Conservation (phyloP, 208 protist genomes). For the Angomonas deanei region DNA sequence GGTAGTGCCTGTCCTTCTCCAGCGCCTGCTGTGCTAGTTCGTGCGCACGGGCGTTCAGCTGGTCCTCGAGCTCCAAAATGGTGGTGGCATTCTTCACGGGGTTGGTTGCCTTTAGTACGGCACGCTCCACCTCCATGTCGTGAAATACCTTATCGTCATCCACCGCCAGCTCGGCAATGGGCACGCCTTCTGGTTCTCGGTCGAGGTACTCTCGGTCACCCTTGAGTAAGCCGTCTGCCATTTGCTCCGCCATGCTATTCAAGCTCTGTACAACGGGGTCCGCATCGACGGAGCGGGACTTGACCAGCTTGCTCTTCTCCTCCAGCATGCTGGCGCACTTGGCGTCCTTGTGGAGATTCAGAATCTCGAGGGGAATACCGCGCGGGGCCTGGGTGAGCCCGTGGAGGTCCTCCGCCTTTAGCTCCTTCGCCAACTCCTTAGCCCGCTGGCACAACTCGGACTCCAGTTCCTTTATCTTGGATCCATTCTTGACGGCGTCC, state of each 20-base stretch:
- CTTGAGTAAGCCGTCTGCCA: conserved; percentile 41
- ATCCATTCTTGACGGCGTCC: conserved; percentile 40
- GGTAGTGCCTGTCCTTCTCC: conserved; percentile 44
- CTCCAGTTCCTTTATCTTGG: conserved; percentile 49
- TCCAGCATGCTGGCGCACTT: conserved; percentile 44
- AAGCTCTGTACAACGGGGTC: conserved; percentile 26
- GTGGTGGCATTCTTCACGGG: conserved; percentile 27
- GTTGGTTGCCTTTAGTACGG: conserved; percentile 40
- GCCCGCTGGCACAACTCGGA: conserved; percentile 42
- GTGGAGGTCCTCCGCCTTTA: conserved; percentile 48
- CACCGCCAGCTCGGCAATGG: conserved; percentile 38
- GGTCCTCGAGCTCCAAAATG: conserved; percentile 54
- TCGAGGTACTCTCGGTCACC: conserved; percentile 67
- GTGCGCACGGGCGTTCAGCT: conserved; percentile 52
- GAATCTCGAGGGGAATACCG: conserved; percentile 61
- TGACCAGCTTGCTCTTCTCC: conserved; percentile 18
- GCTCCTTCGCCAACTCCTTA: conserved; percentile 35
- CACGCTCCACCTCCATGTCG: conserved; percentile 54
- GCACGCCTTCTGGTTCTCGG: conserved; percentile 60
- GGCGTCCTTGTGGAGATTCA: conserved; percentile 51
- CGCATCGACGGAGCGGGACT: conserved; percentile 10
- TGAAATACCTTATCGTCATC: conserved; percentile 56
- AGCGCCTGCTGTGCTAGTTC: conserved; percentile 35
- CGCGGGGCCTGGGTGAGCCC: conserved; percentile 31
- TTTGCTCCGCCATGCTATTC: conserved; percentile 33